phyloP scores from a whole-genome alignment of 495 filamentous ascomycete species.

The Annulohypoxylon bovei region DNA sequence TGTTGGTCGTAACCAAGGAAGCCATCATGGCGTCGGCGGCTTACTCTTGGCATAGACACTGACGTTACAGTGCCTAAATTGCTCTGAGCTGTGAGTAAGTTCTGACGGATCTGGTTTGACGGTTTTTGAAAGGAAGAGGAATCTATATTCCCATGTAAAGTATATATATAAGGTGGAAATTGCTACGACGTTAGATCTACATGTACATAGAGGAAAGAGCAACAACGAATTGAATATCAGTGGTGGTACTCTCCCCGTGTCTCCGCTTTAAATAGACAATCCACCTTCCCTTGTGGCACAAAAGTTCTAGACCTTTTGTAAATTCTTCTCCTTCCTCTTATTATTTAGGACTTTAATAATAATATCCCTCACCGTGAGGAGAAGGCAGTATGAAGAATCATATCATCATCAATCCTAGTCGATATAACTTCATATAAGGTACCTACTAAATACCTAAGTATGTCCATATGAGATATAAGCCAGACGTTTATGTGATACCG shows the following conservation, averaged over 20 bases:
- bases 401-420: background rate
- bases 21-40: conserved; percentile 22
- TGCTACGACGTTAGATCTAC: background rate
- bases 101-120: background rate
- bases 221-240: too few relatives aligned
- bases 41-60: conserved; percentile 28
- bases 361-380: background rate
- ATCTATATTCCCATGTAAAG: background rate
- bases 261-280: conserved; percentile 30
- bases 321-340: background rate
- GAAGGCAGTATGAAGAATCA: background rate
- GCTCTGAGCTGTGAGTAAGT: background rate
- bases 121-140: conserved; percentile 6
- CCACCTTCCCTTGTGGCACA: background rate
- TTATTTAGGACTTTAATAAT: background rate
- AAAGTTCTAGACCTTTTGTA: conserved; percentile 22
- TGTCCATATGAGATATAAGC: background rate
- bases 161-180: background rate
- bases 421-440: background rate
- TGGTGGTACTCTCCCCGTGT: conserved; percentile 19
- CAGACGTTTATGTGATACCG: background rate
- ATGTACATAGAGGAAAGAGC: too few relatives aligned
- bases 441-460: too few relatives aligned
- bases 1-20: conserved; percentile 19
- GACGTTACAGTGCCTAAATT: background rate